These are phyloP conservation scores for Fusarium sp. DNA, from an alignment of 2,329 filamentous ascomycete species.

Conservation along the genomic window DNA sequence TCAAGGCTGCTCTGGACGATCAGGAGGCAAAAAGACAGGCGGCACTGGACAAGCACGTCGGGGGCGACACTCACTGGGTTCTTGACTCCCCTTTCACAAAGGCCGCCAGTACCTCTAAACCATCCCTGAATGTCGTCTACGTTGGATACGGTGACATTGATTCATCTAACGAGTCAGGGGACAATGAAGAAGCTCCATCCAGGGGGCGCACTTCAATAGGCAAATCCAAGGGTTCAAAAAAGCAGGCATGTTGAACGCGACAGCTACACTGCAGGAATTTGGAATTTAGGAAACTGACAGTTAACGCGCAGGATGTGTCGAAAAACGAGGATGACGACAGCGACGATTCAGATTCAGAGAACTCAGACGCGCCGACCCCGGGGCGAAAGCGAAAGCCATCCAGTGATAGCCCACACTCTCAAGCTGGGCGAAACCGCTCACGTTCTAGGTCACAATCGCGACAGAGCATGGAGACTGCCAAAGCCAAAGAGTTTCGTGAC, in stretches of 20 bases:
- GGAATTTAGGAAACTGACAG: conserved; percentile 13
- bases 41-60: conserved; percentile 71
- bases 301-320: conserved; percentile 16
- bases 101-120: conserved; percentile 47
- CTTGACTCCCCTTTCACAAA: conserved; percentile 62
- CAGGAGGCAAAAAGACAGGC: conserved; percentile 75
- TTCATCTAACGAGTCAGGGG: conserved; percentile 50
- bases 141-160: conserved; percentile 66
- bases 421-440: conserved; percentile 44
- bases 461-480: conserved; percentile 42
- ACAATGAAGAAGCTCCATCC: conserved; percentile 49
- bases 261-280: background rate
- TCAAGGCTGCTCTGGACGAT: conserved; percentile 72
- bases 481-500: conserved; percentile 64
- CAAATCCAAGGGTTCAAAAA: conserved; percentile 43
- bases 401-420: conserved; percentile 35
- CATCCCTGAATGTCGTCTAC: conserved; percentile 69
- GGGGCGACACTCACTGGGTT: conserved; percentile 82
- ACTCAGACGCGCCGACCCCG: conserved; percentile 37
- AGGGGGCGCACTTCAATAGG: conserved; percentile 53
- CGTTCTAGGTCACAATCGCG: conserved; percentile 49
- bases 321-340: conserved; percentile 43
- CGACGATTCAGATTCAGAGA: conserved; percentile 43
- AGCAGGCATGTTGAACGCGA: conserved; percentile 44
- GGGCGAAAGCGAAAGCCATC: conserved; percentile 45